These are phyloP conservation scores for Amauroascus niger DNA, from an alignment of 2,329 filamentous ascomycete genomes.

Conservation along the genomic window DNA sequence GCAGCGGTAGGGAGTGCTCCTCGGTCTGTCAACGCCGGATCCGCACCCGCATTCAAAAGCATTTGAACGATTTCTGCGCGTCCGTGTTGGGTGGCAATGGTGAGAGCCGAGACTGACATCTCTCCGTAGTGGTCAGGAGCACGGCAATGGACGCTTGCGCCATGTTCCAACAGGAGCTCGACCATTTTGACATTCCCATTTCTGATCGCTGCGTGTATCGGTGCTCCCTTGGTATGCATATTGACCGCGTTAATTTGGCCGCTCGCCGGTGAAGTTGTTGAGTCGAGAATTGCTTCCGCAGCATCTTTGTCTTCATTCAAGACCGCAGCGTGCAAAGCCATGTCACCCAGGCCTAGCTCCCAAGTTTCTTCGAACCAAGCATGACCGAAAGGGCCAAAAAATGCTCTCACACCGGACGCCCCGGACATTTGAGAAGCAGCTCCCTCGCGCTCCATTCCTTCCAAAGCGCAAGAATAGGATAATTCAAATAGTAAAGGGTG, in stretches of 20 bases:
- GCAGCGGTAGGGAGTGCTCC: not conserved
- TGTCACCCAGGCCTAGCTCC: not conserved
- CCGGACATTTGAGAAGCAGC: not conserved
- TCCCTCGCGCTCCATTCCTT: not conserved
- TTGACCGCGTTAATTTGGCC: conserved; percentile 2
- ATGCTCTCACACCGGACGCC: not conserved
- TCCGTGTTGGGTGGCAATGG: conserved; percentile 1
- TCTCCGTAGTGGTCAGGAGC: conserved; percentile 3
- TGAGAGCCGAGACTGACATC: conserved; percentile 2
- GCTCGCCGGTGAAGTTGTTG: not conserved
- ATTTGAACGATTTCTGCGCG: not conserved
- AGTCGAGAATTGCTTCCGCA: not conserved
- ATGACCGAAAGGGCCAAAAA: conserved; percentile 6
- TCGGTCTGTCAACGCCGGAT: not conserved
- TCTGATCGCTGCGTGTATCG: conserved; percentile 3
- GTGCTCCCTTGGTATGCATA: conserved; percentile 6
- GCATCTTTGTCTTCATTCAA: not conserved
- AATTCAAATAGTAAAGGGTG: not conserved
- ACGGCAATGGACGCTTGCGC: not conserved
- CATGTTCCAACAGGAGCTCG: conserved; percentile 2
- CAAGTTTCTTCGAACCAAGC: conserved; percentile 5
- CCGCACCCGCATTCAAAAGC: conserved; percentile 1
- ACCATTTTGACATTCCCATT: not conserved
- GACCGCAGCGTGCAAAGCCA: conserved; percentile 5
- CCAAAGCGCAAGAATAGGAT: not conserved